phyloP scores from a whole-genome alignment of 2,329 filamentous ascomycete species.

The Diaporthe aspalathi region DNA sequence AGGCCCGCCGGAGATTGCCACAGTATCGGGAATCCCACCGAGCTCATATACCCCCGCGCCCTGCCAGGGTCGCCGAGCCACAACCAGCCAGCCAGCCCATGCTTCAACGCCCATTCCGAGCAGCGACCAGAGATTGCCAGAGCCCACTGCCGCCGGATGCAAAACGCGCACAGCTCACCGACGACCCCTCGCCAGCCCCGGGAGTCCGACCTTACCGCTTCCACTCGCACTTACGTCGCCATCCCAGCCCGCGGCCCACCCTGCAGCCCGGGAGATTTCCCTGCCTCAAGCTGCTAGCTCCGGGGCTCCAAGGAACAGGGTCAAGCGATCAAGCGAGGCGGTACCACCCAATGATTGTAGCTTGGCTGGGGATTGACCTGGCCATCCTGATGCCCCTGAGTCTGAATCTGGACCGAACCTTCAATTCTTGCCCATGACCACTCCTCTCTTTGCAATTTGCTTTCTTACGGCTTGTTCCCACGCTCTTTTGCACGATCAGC shows the following conservation, averaged over 20 bases:
- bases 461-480: constrained; percentile 58
- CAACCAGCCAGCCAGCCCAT: neutral
- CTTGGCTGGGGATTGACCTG: constrained; percentile 33
- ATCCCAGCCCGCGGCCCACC: constrained; percentile 30
- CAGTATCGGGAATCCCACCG: constrained; percentile 17
- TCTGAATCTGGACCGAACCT: constrained; percentile 28
- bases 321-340: constrained; percentile 25
- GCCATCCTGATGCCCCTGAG: constrained; percentile 35
- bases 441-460: constrained; percentile 51
- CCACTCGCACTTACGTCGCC: constrained; percentile 36
- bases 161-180: constrained; percentile 15
- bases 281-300: constrained; percentile 28
- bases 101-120: constrained; percentile 15
- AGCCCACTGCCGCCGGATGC: constrained; percentile 9
- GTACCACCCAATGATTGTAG: constrained; percentile 28
- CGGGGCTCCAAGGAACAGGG: constrained; percentile 33
- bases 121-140: constrained; percentile 4
- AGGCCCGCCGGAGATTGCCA: constrained; percentile 31
- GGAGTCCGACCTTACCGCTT: constrained; percentile 30
- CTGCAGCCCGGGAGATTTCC: constrained; percentile 22
- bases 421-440: constrained; percentile 56
- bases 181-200: constrained; percentile 19
- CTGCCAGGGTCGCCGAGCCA: constrained; percentile 4
- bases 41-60: neutral
- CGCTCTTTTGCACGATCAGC: constrained; percentile 58